phyloP scores from a whole-genome alignment of 2,329 filamentous ascomycete genomes.

The Fusarium decemcellulare region DNA sequence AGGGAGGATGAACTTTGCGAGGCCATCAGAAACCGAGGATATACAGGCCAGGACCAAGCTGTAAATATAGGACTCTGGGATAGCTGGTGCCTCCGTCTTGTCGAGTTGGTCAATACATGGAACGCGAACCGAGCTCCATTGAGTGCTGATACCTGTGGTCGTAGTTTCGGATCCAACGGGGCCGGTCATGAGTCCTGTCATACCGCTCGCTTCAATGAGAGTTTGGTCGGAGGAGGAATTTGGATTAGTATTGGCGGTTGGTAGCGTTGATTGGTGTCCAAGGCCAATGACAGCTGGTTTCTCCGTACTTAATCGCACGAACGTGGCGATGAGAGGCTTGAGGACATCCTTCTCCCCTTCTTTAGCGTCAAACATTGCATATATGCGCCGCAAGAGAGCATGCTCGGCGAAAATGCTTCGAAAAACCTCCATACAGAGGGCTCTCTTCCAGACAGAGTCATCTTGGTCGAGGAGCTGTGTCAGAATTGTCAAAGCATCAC shows the following conservation, averaged over 20 bases:
- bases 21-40: constrained; percentile 88
- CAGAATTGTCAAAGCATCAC: constrained; percentile 84
- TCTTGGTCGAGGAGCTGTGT: constrained; percentile 93
- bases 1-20: constrained; percentile 94
- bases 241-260: constrained; percentile 71
- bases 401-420: constrained; percentile 88
- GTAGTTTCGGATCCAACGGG: constrained; percentile 76
- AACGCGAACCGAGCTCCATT: constrained; percentile 91
- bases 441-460: constrained; percentile 85
- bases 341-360: constrained; percentile 82
- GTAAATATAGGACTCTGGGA: constrained; percentile 96
- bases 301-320: constrained; percentile 94
- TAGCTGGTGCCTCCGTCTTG: constrained; percentile 84
- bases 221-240: constrained; percentile 80
- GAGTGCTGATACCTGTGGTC: constrained; percentile 85
- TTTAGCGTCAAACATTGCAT: constrained; percentile 81
- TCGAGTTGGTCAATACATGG: constrained; percentile 95
- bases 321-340: constrained; percentile 85
- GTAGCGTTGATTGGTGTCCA: constrained; percentile 88
- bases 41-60: constrained; percentile 90
- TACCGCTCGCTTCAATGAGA: constrained; percentile 89
- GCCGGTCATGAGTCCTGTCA: constrained; percentile 88
- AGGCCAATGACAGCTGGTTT: constrained; percentile 91
- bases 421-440: constrained; percentile 92
- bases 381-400: constrained; percentile 83